Evolutionary conservation across 2,329 filamentous ascomycete genomes (phyloP), one percentile per base, ranked within the genome.

Genomic region (Neonectria hederae): DNA sequence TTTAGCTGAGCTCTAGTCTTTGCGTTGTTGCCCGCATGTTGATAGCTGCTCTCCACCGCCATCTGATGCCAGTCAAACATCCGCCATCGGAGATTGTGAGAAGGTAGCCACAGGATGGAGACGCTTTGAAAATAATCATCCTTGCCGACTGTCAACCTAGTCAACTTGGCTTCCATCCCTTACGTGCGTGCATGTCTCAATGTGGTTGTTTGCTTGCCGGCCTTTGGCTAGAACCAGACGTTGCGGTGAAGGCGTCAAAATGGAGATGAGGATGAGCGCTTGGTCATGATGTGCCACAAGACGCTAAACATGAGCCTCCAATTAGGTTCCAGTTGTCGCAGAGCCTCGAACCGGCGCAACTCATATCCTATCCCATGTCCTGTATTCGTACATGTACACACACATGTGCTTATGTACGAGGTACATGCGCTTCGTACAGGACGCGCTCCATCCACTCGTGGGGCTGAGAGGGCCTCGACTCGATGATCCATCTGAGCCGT

Each of bases 391-490:
- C 56, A 28, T 32, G 42, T 46, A 22, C 38, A 54, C n/a, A 48
- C 17, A 40, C 42, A 21, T 42, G 32, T 26, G 43, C 40, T 53
- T 40, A 48, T 42, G 19, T 62, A 56, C 52, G 24, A 53, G 4
- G 28, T 24, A 17, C 30, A 26, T 40, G n/a, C n/a, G n/a, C 14
- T 35, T 17, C 26, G n/a, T 28, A 19, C 17, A 48, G 24, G 19
- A 59, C 24, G 46, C 55, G 54, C 40, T 46, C 48, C 35, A 42
- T 48, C 60, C 48, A 49, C 32, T 30, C 30, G 43, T 51, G 55
- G 24, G 38, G 42, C 45, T 42, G 59, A 59, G 43, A 30, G 32
- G 51, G 46, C 28, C 32, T 21, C 32, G 43, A 19, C 14, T 55
- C 45, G 8, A 11, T 11, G 7, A 3, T 38, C 32, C 21, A 38